phyloP scores from a whole-genome alignment of 345 rosid genomes.

The Microcos paniculata region DNA sequence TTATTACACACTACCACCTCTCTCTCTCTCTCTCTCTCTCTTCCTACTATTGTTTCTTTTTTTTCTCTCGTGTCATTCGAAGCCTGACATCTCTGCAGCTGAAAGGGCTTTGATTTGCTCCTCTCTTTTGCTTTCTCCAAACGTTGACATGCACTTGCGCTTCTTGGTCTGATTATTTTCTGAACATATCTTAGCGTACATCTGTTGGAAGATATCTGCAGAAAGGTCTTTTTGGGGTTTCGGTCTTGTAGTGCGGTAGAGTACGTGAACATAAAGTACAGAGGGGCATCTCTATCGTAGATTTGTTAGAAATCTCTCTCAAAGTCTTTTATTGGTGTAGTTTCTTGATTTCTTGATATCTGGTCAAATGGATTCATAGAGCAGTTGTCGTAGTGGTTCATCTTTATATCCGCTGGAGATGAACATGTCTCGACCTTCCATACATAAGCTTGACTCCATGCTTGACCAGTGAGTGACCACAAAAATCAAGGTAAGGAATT shows the following conservation, averaged over 20 bases:
- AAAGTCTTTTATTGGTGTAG: neutral
- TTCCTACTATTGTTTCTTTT: neutral
- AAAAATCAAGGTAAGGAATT: neutral
- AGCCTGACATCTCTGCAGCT: slow-evolving; percentile 39
- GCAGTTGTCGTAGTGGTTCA: neutral
- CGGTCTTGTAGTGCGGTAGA: slow-evolving; percentile 2
- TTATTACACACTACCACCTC: slow-evolving; percentile 25
- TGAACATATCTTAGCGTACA: slow-evolving; percentile 43
- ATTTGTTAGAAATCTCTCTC: neutral
- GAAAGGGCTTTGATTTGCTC: slow-evolving; percentile 30
- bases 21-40: too few species aligned
- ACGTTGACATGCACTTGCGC: slow-evolving; percentile 40
- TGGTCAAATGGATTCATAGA: neutral
- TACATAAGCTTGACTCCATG: neutral
- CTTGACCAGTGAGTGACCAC: neutral
- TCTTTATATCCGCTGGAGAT: neutral
- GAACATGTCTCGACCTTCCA: neutral
- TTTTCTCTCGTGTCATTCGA: slow-evolving; percentile 37
- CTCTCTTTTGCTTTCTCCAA: slow-evolving; percentile 6
- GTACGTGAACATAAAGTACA: neutral
- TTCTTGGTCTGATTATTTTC: slow-evolving; percentile 19
- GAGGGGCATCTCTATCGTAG: slow-evolving; percentile 1
- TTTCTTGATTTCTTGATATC: neutral
- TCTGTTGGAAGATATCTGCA: slow-evolving; percentile 35
- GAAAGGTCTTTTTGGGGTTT: slow-evolving; percentile 22